phyloP scores from a whole-genome alignment of 805 yeast species.

The Zygosaccharomyces gambellarensis region DNA sequence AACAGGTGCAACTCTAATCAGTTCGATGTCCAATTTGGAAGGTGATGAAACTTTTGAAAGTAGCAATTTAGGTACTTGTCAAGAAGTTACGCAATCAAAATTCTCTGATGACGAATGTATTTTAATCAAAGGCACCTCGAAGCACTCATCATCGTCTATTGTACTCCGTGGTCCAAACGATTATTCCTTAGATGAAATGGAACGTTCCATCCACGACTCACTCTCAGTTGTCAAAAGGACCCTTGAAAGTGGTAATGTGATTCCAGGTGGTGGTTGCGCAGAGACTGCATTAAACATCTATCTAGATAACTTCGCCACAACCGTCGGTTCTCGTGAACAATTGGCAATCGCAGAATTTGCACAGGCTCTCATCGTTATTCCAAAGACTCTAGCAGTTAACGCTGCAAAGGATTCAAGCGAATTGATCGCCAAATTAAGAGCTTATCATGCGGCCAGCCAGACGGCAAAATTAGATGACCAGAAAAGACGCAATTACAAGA shows the following conservation, averaged over 20 bases:
- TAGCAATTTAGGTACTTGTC: constrained; percentile 81
- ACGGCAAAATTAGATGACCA: constrained; percentile 74
- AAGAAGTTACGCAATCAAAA: constrained; percentile 82
- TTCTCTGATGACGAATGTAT: constrained; percentile 97
- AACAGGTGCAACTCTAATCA: constrained; percentile 89
- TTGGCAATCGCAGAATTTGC: constrained; percentile 98
- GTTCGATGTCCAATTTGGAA: constrained; percentile 86
- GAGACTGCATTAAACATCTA: constrained; percentile 93
- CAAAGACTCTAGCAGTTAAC: constrained; percentile 93
- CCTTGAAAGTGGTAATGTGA: constrained; percentile 87
- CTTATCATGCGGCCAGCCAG: constrained; percentile 95
- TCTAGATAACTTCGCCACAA: constrained; percentile 94
- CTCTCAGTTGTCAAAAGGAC: constrained; percentile 93
- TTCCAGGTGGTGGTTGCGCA: constrained; percentile 99
- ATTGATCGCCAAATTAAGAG: constrained; percentile 87
- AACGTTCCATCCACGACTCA: constrained; percentile 92
- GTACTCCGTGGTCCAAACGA: constrained; percentile 94
- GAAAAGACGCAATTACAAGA: constrained; percentile 79
- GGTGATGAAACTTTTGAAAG: constrained; percentile 92
- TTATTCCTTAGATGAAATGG: constrained; percentile 96
- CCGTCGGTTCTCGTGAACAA: constrained; percentile 96
- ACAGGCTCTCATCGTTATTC: constrained; percentile 78
- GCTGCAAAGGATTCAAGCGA: constrained; percentile 98
- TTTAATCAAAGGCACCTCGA: constrained; percentile 79
- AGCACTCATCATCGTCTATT: constrained; percentile 87